Evolutionary conservation across 176 grass and related monocot genomes (phyloP).

Genomic region (Musa schizocarpa): DNA sequence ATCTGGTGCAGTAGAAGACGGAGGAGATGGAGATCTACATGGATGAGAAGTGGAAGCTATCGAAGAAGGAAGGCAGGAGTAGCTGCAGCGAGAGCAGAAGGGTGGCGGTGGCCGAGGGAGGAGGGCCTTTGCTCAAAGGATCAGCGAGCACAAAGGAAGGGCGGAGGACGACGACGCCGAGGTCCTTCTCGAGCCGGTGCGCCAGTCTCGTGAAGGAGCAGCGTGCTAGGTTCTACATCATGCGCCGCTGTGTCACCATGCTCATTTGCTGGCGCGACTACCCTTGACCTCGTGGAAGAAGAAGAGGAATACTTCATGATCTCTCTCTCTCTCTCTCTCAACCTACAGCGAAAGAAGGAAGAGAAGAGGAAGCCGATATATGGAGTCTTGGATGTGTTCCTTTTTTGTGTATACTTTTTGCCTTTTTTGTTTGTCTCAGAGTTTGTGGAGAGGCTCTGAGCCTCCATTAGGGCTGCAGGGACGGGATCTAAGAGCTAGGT

Average conservation of each 20-base stretch:
- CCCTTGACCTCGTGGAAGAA: background rate
- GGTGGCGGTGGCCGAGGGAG: background rate
- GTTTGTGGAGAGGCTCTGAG: background rate
- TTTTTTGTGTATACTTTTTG: slow-evolving; percentile 1
- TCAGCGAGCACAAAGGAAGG: background rate
- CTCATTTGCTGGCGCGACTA: slow-evolving; percentile 43
- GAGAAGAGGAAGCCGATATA: too few species aligned
- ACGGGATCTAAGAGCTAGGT: too few species aligned
- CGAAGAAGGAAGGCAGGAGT: slow-evolving; percentile 6
- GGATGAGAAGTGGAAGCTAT: slow-evolving; percentile 12
- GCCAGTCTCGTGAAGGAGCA: slow-evolving; percentile 32
- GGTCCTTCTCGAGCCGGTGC: slow-evolving; percentile 35
- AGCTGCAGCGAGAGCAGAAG: background rate
- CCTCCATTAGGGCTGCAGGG: background rate
- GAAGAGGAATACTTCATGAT: too few species aligned
- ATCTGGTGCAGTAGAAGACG: background rate
- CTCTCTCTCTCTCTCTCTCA: too few species aligned
- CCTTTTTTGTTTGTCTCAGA: background rate
- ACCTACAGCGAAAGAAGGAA: too few species aligned
- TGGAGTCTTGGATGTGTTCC: slow-evolving; percentile 2
- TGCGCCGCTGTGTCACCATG: slow-evolving; percentile 56
- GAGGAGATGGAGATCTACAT: background rate
- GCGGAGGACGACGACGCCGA: background rate
- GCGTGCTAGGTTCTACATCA: slow-evolving; percentile 45
- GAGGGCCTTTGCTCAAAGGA: background rate